Conservation (phyloP, 495 filamentous ascomycete genomes). For the Jackrogersella minutella region DNA sequence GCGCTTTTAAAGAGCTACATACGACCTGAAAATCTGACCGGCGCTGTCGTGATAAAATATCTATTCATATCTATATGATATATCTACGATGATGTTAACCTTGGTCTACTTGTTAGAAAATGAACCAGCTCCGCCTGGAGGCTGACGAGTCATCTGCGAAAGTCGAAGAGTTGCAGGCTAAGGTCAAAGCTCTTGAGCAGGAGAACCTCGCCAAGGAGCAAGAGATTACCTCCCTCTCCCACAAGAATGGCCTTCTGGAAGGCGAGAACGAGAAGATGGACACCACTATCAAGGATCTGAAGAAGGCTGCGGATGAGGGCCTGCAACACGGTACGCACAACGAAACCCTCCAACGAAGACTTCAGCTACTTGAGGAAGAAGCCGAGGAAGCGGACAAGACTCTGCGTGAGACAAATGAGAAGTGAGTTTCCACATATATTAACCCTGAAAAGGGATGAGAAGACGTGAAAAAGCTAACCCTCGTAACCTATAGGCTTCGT, state of each 20-base stretch:
- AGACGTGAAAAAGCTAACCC: constrained; percentile 40
- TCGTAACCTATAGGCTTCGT: constrained; percentile 71
- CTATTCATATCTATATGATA: constrained; percentile 17
- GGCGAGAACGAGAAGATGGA: constrained; percentile 90
- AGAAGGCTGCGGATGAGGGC: constrained; percentile 77
- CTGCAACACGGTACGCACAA: constrained; percentile 80
- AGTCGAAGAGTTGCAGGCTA: constrained; percentile 84
- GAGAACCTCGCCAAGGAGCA: constrained; percentile 97
- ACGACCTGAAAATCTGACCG: neutral
- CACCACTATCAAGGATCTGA: constrained; percentile 74
- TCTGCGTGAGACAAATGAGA: constrained; percentile 95
- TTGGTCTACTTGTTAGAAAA: constrained; percentile 68
- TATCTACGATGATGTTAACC: constrained; percentile 33
- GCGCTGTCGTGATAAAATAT: constrained; percentile 4
- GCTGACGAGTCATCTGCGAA: constrained; percentile 80
- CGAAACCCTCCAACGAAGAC: constrained; percentile 86
- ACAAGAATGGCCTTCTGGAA: constrained; percentile 92
- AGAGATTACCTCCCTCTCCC: constrained; percentile 91
- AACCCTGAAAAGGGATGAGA: neutral
- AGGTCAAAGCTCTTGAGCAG: constrained; percentile 90
- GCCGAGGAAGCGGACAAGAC: constrained; percentile 94
- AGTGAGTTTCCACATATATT: constrained; percentile 66
- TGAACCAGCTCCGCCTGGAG: constrained; percentile 91
- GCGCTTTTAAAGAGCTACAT: constrained; percentile 19
- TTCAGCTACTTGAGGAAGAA: constrained; percentile 97